Evolutionary conservation across 305 asterid species (phyloP).

Genomic region (Caryopteris hybrid): DNA sequence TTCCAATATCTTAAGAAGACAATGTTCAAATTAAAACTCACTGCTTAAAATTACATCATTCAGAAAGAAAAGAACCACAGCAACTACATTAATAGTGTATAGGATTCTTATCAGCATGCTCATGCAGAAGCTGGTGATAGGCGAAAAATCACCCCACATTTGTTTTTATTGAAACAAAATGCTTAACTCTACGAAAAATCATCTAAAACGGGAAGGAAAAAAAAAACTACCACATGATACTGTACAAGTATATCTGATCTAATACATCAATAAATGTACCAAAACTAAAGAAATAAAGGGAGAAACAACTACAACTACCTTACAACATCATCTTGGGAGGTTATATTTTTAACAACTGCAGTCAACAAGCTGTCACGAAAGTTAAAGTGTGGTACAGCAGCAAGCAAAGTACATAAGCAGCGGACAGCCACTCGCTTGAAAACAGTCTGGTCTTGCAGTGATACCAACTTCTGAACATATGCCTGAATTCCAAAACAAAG

Average conservation of each 20-base stretch:
- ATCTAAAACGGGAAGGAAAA: too few species aligned
- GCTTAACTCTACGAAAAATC: too few species aligned
- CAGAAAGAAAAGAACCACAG: not conserved
- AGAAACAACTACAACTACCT: slow-evolving; percentile 43
- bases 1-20: not conserved
- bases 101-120: not conserved
- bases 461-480: slow-evolving; percentile 69
- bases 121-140: not conserved
- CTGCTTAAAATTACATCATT: not conserved
- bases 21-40: not conserved
- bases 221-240: too few species aligned
- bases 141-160: not conserved
- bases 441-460: slow-evolving; percentile 54
- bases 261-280: not conserved
- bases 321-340: slow-evolving; percentile 73
- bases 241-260: not conserved
- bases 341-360: slow-evolving; percentile 64
- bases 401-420: slow-evolving; percentile 78
- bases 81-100: not conserved
- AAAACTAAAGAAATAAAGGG: not conserved
- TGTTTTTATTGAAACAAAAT: not conserved
- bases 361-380: slow-evolving; percentile 69
- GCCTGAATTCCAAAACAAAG: slow-evolving; percentile 45
- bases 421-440: slow-evolving; percentile 70
- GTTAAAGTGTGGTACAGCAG: slow-evolving; percentile 91